These are phyloP conservation scores for Metarhizium robertsii DNA, from an alignment of 2,329 filamentous ascomycete species.

Conservation along the genomic window DNA sequence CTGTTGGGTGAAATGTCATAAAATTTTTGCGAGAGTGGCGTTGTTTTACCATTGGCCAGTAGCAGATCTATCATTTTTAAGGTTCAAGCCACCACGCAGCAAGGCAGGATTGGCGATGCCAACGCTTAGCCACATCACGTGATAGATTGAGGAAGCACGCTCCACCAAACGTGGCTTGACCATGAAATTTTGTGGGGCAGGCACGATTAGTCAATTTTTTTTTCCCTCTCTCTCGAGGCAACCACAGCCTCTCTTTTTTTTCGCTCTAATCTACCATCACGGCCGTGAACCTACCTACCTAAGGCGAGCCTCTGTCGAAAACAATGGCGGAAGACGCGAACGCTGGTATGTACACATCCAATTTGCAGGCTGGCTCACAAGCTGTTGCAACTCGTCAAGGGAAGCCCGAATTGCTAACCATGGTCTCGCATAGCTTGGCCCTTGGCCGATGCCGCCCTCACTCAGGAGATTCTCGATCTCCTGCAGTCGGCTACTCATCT, in stretches of 20 bases:
- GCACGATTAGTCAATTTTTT: neutral
- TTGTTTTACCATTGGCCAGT: too few species aligned
- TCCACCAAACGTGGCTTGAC: too few species aligned
- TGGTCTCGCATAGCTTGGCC: slow-evolving; percentile 48
- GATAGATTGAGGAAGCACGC: too few species aligned
- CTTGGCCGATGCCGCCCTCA: slow-evolving; percentile 62
- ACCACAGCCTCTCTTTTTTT: neutral
- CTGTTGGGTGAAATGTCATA: too few species aligned
- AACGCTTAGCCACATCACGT: too few species aligned
- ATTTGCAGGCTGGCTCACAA: neutral
- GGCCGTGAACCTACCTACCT: slow-evolving; percentile 53
- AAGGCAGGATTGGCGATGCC: too few species aligned
- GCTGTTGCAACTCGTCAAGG: neutral
- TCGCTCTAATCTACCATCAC: slow-evolving; percentile 10
- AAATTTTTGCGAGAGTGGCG: too few species aligned
- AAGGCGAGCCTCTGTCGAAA: slow-evolving; percentile 19
- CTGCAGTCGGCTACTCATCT: slow-evolving; percentile 60
- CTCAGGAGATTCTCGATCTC: slow-evolving; percentile 75
- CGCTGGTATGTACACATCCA: slow-evolving; percentile 11
- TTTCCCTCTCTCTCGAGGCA: neutral
- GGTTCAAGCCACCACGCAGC: too few species aligned
- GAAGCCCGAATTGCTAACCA: neutral
- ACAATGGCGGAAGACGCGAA: slow-evolving; percentile 17
- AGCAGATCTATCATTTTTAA: too few species aligned
- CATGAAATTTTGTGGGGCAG: too few species aligned